Base-by-base conservation (phyloP, 441 rosid species). In the Omphalea diandra region DNA sequence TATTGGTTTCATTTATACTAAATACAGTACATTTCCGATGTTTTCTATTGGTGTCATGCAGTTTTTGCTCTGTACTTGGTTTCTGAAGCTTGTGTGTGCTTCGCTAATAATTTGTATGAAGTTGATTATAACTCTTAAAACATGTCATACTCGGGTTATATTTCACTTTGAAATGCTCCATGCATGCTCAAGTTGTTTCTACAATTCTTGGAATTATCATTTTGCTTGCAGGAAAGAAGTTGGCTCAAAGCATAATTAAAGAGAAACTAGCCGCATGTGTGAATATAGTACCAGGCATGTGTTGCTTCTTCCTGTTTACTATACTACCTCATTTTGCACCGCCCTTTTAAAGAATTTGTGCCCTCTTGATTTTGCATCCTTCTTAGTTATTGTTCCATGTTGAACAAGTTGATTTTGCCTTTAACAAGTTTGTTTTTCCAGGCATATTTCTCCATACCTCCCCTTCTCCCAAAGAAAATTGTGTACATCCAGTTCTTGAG, bases 261-360 rank as follows among this genome's bases (percentile, higher is more conserved):
- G 92, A 83, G 75, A 89, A 85, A 69, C 93, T 91, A 59, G 97
- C 96, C 38, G 97, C 96, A 1, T 91, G 97, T 75, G 92, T 91
- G 27, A 91, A 91, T 68, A 80, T 87, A 65, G 87, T 89, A 8
- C 94, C 97, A 58, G 96, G 96, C 73, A 78, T 46, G 69, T 49
- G 59, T 9, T 27, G 7, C 31, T 33, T 58, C 26, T 70, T 60
- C 20, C 46, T 26, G 8, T 60, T 8, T 29, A 24, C 35, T 47
- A 15, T 3, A 18, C 3, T 10, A n/a, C 9, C 44, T 49, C 33
- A 32, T 29, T 6, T 65, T 35, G 12, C 33, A n/a, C 0, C 8
- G n/a, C n/a, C n/a, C n/a, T n/a, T n/a, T n/a, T n/a, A n/a, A n/a
- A 26, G 15, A 3, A 14, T 3, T 11, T 59, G 2, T 18, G 10